phyloP scores from a whole-genome alignment of 2,329 filamentous ascomycete genomes.

The Claviceps digitariae region DNA sequence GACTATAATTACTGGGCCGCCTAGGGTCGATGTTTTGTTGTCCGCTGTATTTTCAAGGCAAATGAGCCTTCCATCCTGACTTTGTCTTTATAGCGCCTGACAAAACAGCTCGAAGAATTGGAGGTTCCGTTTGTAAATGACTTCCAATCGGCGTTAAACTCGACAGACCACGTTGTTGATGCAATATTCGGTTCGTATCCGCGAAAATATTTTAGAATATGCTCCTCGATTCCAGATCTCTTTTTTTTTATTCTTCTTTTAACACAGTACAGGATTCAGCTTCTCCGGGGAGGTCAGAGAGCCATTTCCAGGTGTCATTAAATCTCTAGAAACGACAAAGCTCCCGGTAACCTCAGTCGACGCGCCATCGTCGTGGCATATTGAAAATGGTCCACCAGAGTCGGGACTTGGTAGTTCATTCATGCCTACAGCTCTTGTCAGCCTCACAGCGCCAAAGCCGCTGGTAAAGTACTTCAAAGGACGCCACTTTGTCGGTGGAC shows the following conservation, averaged over 20 bases:
- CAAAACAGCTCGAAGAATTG: conserved; percentile 73
- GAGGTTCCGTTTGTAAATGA: conserved; percentile 73
- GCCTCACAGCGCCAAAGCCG: conserved; percentile 87
- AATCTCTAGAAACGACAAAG: conserved; percentile 56
- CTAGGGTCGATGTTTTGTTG: background rate
- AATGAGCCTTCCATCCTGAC: background rate
- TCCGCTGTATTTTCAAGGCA: too few relatives aligned
- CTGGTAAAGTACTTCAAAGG: conserved; percentile 72
- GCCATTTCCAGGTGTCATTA: conserved; percentile 74
- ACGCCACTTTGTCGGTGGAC: conserved; percentile 81
- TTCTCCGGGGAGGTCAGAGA: conserved; percentile 89
- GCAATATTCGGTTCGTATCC: conserved; percentile 66
- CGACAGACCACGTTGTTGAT: conserved; percentile 73
- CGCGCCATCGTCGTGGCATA: conserved; percentile 88
- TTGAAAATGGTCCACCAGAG: conserved; percentile 68
- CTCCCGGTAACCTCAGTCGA: conserved; percentile 80
- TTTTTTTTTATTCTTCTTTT: background rate
- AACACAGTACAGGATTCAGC: conserved; percentile 54
- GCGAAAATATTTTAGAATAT: too few relatives aligned
- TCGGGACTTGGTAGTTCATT: conserved; percentile 68
- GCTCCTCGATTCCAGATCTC: background rate
- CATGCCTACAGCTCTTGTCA: conserved; percentile 68
- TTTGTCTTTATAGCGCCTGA: conserved; percentile 48
- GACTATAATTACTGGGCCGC: too few relatives aligned
- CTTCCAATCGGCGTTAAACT: conserved; percentile 51